Conservation (phyloP, 2,329 filamentous ascomycete species). For the Coniella vitis region DNA sequence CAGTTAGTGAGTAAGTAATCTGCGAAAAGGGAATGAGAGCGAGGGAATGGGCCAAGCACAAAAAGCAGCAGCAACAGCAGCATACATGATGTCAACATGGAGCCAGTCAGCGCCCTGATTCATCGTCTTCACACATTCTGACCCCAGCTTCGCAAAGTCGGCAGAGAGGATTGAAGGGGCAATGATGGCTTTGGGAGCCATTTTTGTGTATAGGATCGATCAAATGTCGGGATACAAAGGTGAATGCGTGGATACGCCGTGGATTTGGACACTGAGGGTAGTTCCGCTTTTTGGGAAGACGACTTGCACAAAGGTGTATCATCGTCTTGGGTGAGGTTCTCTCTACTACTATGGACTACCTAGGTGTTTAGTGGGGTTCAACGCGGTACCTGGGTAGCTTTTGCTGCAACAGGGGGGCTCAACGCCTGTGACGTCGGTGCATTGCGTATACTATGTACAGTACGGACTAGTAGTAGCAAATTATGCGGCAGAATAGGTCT, state of each 20-base stretch:
- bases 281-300: background rate
- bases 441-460: no score
- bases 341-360: background rate
- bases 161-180: conserved; percentile 94
- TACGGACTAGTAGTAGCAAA: no score
- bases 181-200: conserved; percentile 90
- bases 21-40: background rate
- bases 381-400: background rate
- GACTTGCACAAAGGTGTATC: no score
- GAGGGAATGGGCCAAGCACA: conserved; percentile 14
- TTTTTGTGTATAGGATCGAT: conserved; percentile 31
- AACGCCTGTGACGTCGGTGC: no score
- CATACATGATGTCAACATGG: conserved; percentile 81
- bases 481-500: no score
- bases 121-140: conserved; percentile 82
- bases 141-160: conserved; percentile 84
- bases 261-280: background rate
- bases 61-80: background rate
- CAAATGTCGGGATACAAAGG: background rate
- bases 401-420: background rate
- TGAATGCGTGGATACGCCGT: background rate
- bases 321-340: background rate
- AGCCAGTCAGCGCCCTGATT: conserved; percentile 84
- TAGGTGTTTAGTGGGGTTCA: background rate
- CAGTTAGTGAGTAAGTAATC: background rate